Evolutionary conservation across 1,284 basidiomycete species (phyloP), one percentile per base, ranked within the genome.

Genomic region (Amylostereum chailletii): DNA sequence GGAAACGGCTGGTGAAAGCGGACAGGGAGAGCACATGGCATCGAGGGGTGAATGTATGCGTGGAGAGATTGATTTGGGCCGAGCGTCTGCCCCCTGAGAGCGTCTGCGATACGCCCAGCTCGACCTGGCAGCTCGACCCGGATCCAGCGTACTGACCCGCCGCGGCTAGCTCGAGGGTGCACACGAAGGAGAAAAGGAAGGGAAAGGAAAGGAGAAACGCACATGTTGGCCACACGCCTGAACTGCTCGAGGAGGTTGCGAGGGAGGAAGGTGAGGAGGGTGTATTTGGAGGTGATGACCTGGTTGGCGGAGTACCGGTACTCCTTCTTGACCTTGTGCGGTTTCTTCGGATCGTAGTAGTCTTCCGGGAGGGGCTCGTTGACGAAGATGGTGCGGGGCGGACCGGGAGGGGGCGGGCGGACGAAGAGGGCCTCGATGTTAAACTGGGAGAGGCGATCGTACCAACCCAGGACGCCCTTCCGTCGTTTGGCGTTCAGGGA

Each of bases 211-310:
- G 38, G 36, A n/a, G 47, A 31, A 7, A 68, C 83, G 59, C 59
- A 88, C 87, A 88, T 67, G 67, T 95, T 94, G 42, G 92, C 91
- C 52, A 94, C 73, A 45, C 92, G 79, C 47, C 91, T 74, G 63
- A 94, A 94, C 70, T 94, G 90, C 67, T 95, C 92, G 49, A 94
- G 73, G 55, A 95, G 64, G 65, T 95, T 95, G 52, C 90, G 72
- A 10, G 92, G 92, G 5, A 94, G 51, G 66, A 94, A 95, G 0
- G 91, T 94, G 63, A 95, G 58, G 58, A 95, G 61, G 53, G 90
- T 92, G 73, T 95, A 95, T 71, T 95, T 95, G 57, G 86, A 88
- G 7, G 93, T 95, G 61, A 95, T 84, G 66, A 94, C 90, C 69
- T 96, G 93, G 68, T 94, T 96, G 2, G 86, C 76, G 42, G 73